Base-by-base conservation (phyloP, 2,329 filamentous ascomycete genomes). In the Aspergillus thermomutatus region DNA sequence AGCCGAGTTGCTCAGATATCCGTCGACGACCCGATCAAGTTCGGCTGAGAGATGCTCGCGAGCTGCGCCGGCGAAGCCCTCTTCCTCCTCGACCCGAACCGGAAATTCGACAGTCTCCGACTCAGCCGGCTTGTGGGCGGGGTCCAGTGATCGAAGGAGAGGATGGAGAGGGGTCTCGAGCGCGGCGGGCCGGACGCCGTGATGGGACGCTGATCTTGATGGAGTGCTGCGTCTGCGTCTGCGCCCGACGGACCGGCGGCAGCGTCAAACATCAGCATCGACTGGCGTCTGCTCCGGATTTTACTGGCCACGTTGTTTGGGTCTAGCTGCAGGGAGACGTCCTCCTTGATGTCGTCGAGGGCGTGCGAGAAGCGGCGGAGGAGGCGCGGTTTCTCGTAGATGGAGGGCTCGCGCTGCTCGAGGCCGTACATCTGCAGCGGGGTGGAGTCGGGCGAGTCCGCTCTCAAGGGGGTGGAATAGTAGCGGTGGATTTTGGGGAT, bases 331-430 rank as follows among this genome's bases (percentile, higher is more conserved):
- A 67, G 58, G 9, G 68, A 60, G 21, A 71, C 60, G 53, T 73
- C 70, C 55, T 73, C 70, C 27, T 68, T 69, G 57, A 72, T 72
- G 50, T 72, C 70, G 54, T 67, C 71, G 46, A 74, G 68, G 46
- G 68, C 70, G 54, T 72, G 64, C n/a, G 71, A 74, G 51, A 74
- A 63, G 41, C 71, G 66, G 46, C 58, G 63, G 25, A 73, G 52
- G 19, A 70, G 62, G 26, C 65, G 66, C 31, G 67, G 68, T 40
- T 64, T 65, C 45, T 69, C 62, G 25, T 56, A 49, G 53, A 73
- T 67, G 5, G 71, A 74, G 31, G 69, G 67, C 27, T 67, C 67
- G 52, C 72, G 70, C 56, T 69, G 64, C 49, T 73, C 70, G 47
- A 70, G 58, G 56, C 72, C 72, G 54, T 73, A 73, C 43, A 68